These are phyloP conservation scores for Neonothopanus nambi DNA, from an alignment of 1,284 basidiomycete genomes.

Conservation along the genomic window DNA sequence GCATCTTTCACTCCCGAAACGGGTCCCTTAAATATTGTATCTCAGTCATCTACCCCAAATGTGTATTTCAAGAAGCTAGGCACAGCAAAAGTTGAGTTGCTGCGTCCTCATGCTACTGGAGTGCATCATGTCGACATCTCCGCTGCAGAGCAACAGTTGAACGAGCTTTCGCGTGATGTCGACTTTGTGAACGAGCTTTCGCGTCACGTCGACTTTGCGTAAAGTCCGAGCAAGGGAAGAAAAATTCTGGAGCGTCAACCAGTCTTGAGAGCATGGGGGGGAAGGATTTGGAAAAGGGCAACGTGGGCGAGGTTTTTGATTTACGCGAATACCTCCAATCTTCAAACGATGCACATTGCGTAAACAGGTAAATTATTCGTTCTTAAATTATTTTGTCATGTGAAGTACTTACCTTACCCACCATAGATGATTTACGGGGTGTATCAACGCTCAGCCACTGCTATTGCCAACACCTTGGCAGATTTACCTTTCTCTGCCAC, in stretches of 20 bases:
- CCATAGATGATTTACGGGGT: constrained; percentile 75
- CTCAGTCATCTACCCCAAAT: constrained; percentile 27
- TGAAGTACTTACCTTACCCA: constrained; percentile 22
- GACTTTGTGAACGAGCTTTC: no score
- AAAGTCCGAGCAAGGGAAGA: neutral
- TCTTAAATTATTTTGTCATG: neutral
- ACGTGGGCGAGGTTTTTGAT: constrained; percentile 49
- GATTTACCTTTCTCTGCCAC: constrained; percentile 76
- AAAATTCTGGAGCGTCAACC: neutral
- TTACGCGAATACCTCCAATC: constrained; percentile 76
- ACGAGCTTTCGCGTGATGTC: constrained; percentile 42
- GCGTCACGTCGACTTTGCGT: constrained; percentile 6
- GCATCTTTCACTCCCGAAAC: constrained; percentile 29
- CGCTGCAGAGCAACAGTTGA: constrained; percentile 18
- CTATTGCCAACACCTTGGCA: constrained; percentile 72
- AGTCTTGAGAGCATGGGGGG: constrained; percentile 2
- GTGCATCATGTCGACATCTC: constrained; percentile 13
- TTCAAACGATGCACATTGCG: constrained; percentile 63
- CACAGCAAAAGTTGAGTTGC: constrained; percentile 32
- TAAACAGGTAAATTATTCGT: constrained; percentile 44
- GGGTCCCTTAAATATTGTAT: constrained; percentile 17
- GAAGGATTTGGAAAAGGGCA: constrained; percentile 17
- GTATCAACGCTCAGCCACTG: constrained; percentile 77
- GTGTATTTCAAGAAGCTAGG: constrained; percentile 44
- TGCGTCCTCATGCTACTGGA: neutral